Conservation (phyloP, 1,139 yeast genomes). For the Taphrina flavorubra region DNA sequence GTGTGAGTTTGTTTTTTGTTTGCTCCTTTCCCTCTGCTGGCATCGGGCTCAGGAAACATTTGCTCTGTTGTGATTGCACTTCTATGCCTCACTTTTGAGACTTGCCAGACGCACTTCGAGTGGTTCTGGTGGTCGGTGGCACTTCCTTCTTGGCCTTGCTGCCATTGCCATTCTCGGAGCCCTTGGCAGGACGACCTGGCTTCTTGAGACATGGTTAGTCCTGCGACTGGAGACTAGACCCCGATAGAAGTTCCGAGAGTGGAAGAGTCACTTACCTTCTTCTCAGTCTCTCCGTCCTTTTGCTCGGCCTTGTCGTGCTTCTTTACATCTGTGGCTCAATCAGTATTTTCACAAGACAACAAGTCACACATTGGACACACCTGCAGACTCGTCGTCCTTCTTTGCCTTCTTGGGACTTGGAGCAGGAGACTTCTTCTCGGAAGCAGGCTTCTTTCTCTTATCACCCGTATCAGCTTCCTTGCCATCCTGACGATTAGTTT, state of each 20-base stretch:
- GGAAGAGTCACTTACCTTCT: slow-evolving; percentile 10
- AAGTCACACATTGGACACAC: not conserved
- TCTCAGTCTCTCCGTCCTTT: slow-evolving; percentile 19
- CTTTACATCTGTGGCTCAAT: not conserved
- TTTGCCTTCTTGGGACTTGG: slow-evolving; percentile 21
- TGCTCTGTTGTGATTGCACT: not conserved
- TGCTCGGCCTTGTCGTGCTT: slow-evolving; percentile 5
- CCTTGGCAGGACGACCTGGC: slow-evolving; percentile 22
- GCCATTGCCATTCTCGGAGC: slow-evolving; percentile 14
- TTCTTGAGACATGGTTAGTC: slow-evolving; percentile 5
- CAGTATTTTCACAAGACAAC: no score
- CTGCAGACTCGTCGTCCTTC: slow-evolving; percentile 18
- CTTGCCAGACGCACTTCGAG: slow-evolving; percentile 34
- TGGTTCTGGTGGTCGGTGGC: slow-evolving; percentile 39
- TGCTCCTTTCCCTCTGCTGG: not conserved
- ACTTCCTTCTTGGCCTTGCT: slow-evolving; percentile 20
- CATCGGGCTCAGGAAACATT: no score
- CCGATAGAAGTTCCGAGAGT: not conserved
- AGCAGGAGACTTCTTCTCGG: slow-evolving; percentile 23
- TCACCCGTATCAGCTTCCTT: slow-evolving; percentile 21
- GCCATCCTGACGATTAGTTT: not conserved
- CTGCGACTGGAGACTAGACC: not conserved
- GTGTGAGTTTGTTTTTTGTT: not conserved
- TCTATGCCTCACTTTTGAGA: slow-evolving; percentile 9
- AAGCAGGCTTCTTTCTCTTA: slow-evolving; percentile 24